Evolutionary conservation across 257 asterid species (phyloP).

Genomic region (Paraleonurus japonicus): DNA sequence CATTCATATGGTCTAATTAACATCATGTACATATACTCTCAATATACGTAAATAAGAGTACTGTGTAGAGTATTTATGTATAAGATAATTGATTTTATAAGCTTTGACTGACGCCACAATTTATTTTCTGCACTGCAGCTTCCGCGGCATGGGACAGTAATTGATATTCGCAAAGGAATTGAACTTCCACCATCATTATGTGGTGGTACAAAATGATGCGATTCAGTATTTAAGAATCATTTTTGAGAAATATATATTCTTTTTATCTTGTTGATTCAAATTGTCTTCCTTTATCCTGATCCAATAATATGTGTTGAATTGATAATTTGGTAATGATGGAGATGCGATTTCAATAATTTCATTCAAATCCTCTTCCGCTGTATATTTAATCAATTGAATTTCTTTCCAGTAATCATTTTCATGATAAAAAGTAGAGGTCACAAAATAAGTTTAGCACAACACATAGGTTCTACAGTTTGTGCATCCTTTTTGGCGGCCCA

Average conservation of each 20-base stretch:
- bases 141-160: constrained; percentile 27
- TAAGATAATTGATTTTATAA: neutral
- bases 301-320: too few relatives aligned
- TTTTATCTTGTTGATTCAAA: neutral
- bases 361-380: too few relatives aligned
- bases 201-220: neutral
- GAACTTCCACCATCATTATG: neutral
- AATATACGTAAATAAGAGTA: neutral
- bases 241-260: neutral
- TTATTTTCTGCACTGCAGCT: constrained; percentile 5
- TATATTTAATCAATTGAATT: too few relatives aligned
- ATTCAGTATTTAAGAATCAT: neutral
- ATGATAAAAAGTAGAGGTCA: too few relatives aligned
- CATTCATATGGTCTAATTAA: too few relatives aligned
- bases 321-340: too few relatives aligned
- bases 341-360: too few relatives aligned
- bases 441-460: too few relatives aligned
- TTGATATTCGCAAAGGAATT: neutral
- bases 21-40: neutral
- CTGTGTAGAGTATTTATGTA: neutral
- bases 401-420: too few relatives aligned
- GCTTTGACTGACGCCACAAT: neutral
- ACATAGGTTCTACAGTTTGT: too few relatives aligned
- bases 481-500: too few relatives aligned
- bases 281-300: too few relatives aligned